Conservation (phyloP, 2,329 filamentous ascomycete species). For the Botryotinia narcissicola region DNA sequence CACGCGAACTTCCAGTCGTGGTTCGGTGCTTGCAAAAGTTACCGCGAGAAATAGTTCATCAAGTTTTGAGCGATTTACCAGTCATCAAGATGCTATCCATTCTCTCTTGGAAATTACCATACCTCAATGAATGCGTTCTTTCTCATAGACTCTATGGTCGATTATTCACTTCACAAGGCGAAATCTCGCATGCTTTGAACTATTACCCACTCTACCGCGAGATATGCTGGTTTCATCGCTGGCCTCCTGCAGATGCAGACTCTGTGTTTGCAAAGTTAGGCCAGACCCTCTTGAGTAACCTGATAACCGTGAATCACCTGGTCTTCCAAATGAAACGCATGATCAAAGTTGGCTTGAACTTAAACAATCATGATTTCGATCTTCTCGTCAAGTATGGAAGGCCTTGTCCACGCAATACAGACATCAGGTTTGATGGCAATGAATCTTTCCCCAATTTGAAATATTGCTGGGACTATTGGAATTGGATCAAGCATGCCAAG, state of each 20-base stretch:
- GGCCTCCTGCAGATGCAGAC: not conserved
- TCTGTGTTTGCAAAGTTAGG: not conserved
- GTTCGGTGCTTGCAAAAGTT: constrained; percentile 18
- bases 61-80: constrained; percentile 22
- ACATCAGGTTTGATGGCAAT: not conserved
- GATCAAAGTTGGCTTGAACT: not conserved
- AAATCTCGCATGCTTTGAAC: not conserved
- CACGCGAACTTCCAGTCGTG: constrained; percentile 12
- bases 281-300: not conserved
- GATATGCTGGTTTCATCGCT: not conserved
- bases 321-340: not conserved
- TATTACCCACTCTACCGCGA: constrained; percentile 8
- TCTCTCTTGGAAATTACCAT: constrained; percentile 5
- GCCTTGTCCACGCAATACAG: not conserved
- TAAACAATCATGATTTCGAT: constrained; percentile 1
- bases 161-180: not conserved
- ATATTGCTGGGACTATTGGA: not conserved
- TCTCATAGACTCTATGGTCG: not conserved
- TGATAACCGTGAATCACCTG: not conserved
- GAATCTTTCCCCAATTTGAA: not conserved
- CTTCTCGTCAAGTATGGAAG: not conserved
- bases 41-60: constrained; percentile 24
- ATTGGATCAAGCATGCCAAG: constrained; percentile 10
- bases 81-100: constrained; percentile 22
- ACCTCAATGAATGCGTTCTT: constrained; percentile 9